phyloP scores from a whole-genome alignment of 768 basidiomycete species.

The Myochromella boudieri region DNA sequence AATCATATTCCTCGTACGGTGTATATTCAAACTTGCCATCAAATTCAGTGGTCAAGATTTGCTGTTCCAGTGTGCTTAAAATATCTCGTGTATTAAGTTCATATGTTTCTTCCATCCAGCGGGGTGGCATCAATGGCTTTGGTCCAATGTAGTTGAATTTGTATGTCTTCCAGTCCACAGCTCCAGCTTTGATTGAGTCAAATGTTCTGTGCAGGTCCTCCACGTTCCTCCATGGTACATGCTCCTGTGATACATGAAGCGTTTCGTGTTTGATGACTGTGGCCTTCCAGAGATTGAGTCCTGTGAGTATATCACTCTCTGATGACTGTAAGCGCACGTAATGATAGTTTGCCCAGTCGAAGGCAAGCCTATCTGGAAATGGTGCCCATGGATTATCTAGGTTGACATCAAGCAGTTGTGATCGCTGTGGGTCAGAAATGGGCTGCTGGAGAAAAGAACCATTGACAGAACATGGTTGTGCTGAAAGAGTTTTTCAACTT shows the following conservation, averaged over 20 bases:
- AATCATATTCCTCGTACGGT: conserved; percentile 25
- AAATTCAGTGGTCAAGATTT: conserved; percentile 19
- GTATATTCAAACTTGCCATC: conserved; percentile 13
- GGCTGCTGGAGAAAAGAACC: neutral
- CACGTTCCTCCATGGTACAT: neutral
- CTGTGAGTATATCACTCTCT: conserved; percentile 15
- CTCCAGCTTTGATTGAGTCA: neutral
- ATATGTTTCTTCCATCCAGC: conserved; percentile 24
- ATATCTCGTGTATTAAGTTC: conserved; percentile 21
- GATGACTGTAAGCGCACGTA: conserved; percentile 20
- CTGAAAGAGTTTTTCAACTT: no score
- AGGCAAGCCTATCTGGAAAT: conserved; percentile 14
- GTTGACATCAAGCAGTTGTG: neutral
- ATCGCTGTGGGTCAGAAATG: neutral
- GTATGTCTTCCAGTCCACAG: neutral
- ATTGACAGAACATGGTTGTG: neutral
- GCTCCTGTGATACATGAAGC: no score
- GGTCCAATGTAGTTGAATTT: conserved; percentile 5
- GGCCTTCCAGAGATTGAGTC: conserved; percentile 17
- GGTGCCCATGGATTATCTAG: conserved; percentile 2
- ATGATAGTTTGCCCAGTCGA: conserved; percentile 23
- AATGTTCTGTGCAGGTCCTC: neutral
- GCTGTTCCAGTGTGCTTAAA: conserved; percentile 17
- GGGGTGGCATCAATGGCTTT: conserved; percentile 13
- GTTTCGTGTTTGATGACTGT: neutral